Evolutionary conservation across 225 moss, liverwort and hornwort genomes (phyloP).

Genomic region (Polytrichum formosum): DNA sequence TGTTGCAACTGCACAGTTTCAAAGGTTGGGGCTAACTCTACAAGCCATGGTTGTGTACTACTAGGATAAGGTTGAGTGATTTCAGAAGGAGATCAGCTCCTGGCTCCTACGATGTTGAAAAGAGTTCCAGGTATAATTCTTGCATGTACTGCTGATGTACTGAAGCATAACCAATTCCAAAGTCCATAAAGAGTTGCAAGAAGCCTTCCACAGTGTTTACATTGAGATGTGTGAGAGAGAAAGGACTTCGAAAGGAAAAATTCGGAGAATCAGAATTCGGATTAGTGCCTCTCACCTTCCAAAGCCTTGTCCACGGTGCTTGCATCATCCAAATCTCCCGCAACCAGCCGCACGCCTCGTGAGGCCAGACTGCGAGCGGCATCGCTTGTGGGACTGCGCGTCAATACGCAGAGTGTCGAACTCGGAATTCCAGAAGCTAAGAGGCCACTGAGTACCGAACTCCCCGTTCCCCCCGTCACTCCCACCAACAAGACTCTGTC

Average conservation of each 20-base stretch:
- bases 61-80: no score
- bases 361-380: conserved; percentile 27
- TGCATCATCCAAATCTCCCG: conserved; percentile 49
- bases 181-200: no score
- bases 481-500: conserved; percentile 34
- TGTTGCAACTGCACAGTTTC: no score
- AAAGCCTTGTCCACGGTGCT: conserved; percentile 16
- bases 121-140: no score
- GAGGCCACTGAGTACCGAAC: conserved; percentile 42
- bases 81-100: no score
- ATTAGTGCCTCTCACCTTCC: conserved; percentile 20
- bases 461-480: conserved; percentile 50
- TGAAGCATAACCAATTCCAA: no score
- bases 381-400: conserved; percentile 35
- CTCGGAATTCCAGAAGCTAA: conserved; percentile 29
- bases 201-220: no score
- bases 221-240: no score
- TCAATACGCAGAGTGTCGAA: conserved; percentile 41
- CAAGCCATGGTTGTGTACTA: no score
- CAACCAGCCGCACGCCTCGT: conserved; percentile 29
- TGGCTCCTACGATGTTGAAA: no score
- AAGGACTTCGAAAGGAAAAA: background rate
- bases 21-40: no score
- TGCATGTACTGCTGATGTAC: no score
- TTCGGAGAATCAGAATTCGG: background rate